These are phyloP conservation scores for Kondoa subrosea DNA, from an alignment of 768 basidiomycete species.

Conservation along the genomic window DNA sequence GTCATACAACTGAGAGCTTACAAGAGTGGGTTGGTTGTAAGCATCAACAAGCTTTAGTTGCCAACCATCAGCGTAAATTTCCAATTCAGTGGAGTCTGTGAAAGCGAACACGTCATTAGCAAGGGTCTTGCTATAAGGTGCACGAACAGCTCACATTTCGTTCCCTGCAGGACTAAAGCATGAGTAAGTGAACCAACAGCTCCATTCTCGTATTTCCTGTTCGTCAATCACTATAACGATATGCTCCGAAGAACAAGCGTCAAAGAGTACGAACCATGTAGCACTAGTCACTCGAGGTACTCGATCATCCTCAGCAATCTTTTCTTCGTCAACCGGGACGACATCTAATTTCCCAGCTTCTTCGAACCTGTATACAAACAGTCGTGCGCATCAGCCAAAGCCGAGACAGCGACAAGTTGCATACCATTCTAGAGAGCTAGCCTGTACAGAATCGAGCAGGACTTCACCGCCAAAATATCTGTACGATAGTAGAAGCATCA, in stretches of 20 bases:
- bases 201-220: constrained; percentile 70
- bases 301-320: constrained; percentile 58
- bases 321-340: constrained; percentile 63
- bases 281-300: constrained; percentile 87
- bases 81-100: constrained; percentile 4
- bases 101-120: no score
- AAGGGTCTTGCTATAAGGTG: no score
- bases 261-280: constrained; percentile 43
- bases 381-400: constrained; percentile 32
- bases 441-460: constrained; percentile 49
- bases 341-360: constrained; percentile 69
- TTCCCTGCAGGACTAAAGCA: constrained; percentile 72
- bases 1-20: neutral
- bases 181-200: constrained; percentile 87
- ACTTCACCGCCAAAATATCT: constrained; percentile 96
- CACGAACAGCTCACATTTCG: constrained; percentile 19
- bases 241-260: neutral
- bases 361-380: constrained; percentile 43
- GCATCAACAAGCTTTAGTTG: constrained; percentile 45
- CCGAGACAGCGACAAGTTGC: constrained; percentile 18
- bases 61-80: constrained; percentile 7
- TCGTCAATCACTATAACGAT: neutral
- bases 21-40: constrained; percentile 72
- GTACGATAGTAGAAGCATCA: constrained; percentile 34
- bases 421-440: constrained; percentile 59